These are phyloP conservation scores for Ascochyta fabae DNA, from an alignment of 2,329 filamentous ascomycete genomes.

Conservation along the genomic window DNA sequence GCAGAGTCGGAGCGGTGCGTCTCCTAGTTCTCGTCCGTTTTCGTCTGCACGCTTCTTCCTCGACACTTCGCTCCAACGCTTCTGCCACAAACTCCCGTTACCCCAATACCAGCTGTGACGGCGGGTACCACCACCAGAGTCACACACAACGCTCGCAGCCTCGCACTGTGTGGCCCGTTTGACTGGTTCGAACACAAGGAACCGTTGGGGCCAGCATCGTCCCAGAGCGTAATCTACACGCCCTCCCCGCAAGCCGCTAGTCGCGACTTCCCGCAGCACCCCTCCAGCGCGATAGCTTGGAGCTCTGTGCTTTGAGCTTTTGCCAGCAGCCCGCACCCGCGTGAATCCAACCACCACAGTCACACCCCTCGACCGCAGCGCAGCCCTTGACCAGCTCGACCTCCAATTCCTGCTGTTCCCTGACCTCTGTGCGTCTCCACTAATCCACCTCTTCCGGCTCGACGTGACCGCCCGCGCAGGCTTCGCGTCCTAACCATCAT, in stretches of 20 bases:
- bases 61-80: constrained; percentile 1
- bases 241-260: constrained; percentile 15
- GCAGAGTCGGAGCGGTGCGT: background rate
- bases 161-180: constrained; percentile 14
- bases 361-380: background rate
- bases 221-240: constrained; percentile 8
- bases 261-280: constrained; percentile 13
- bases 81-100: constrained; percentile 4
- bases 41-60: constrained; percentile 11
- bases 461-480: constrained; percentile 8
- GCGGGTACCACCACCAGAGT: constrained; percentile 13
- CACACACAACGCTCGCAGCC: constrained; percentile 17
- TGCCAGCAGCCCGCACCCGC: constrained; percentile 6
- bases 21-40: constrained; percentile 17
- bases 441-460: background rate
- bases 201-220: constrained; percentile 10
- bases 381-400: background rate
- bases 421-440: background rate
- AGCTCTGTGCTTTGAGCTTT: constrained; percentile 4
- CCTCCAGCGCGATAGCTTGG: constrained; percentile 10
- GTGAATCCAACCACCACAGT: background rate
- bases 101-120: constrained; percentile 13
- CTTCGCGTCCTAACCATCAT: constrained; percentile 21
- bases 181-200: constrained; percentile 9
- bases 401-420: background rate